A percentile compares a stretch with the other conserved stretches of the same genome.
Conservation (phyloP, 148 eudicot species). For the Fagopyrum homotropicum region DNA sequence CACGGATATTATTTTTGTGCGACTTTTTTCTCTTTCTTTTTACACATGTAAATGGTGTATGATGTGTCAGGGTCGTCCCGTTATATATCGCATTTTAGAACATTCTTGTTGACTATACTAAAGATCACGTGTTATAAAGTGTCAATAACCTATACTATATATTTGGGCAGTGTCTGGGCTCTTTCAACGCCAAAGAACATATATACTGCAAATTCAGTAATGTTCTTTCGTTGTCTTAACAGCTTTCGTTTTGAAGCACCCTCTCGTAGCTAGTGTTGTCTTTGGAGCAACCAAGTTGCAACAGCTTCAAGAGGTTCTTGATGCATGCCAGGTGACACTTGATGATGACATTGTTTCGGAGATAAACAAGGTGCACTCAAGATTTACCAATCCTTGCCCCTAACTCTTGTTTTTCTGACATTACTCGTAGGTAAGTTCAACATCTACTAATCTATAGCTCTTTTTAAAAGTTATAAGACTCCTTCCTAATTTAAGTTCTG, state of each 20-base stretch:
- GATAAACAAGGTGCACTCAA: constrained; percentile 59
- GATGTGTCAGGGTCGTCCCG: not conserved
- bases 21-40: not conserved
- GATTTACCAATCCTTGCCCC: constrained; percentile 70
- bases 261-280: constrained; percentile 73
- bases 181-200: not conserved
- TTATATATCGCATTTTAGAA: not conserved
- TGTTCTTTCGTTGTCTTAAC: constrained; percentile 12
- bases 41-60: not conserved
- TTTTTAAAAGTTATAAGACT: not conserved
- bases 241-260: constrained; percentile 80
- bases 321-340: constrained; percentile 49
- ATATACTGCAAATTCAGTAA: not conserved
- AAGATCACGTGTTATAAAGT: not conserved
- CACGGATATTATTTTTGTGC: too few relatives aligned
- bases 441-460: not conserved
- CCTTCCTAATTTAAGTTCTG: not conserved
- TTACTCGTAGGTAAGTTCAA: not conserved
- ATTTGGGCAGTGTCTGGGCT: not conserved
- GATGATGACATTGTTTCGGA: constrained; percentile 44
- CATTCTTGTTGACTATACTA: not conserved
- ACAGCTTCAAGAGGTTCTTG: constrained; percentile 68
- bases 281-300: constrained; percentile 79
- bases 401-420: constrained; percentile 11
- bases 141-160: too few relatives aligned